Evolutionary conservation across 176 grass and related monocot species (phyloP).

Genomic region (Tillandsia fasciculata): DNA sequence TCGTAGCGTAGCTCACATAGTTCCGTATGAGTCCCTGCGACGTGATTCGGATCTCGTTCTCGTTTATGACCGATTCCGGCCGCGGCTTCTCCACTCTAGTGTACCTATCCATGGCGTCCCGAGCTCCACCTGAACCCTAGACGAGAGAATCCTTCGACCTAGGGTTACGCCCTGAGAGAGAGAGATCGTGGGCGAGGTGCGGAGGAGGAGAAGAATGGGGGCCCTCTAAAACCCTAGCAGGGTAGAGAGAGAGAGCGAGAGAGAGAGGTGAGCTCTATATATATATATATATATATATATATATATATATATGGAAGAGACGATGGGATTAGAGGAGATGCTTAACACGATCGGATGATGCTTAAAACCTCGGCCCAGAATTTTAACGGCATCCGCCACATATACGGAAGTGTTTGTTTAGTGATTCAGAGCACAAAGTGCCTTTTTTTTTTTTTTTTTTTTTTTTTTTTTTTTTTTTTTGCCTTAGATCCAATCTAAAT

Average conservation of each 20-base stretch:
- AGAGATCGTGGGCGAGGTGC: constrained; percentile 13
- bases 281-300: not conserved
- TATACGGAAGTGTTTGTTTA: too few species aligned
- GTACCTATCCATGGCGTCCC: constrained; percentile 76
- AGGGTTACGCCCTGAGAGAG: constrained; percentile 16
- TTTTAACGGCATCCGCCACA: too few species aligned
- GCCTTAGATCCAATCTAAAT: too few species aligned
- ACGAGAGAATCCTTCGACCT: not conserved
- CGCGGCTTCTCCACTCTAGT: constrained; percentile 81
- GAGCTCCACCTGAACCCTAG: constrained; percentile 16
- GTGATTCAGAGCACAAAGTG: too few species aligned
- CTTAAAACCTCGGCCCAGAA: too few species aligned
- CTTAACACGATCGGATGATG: too few species aligned
- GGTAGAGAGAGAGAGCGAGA: not conserved
- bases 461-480: too few species aligned
- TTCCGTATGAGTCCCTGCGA: constrained; percentile 31
- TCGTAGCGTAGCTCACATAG: constrained; percentile 39
- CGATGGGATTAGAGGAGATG: too few species aligned
- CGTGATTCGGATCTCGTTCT: constrained; percentile 96
- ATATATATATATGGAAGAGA: not conserved
- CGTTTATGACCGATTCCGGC: constrained; percentile 65
- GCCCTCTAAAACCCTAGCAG: constrained; percentile 69
- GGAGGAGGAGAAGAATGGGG: constrained; percentile 2
- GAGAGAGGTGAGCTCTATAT: not conserved
- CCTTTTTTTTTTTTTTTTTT: too few species aligned